Conservation (phyloP, 352 stramenopile species). For the Globisporangium apiculatum region DNA sequence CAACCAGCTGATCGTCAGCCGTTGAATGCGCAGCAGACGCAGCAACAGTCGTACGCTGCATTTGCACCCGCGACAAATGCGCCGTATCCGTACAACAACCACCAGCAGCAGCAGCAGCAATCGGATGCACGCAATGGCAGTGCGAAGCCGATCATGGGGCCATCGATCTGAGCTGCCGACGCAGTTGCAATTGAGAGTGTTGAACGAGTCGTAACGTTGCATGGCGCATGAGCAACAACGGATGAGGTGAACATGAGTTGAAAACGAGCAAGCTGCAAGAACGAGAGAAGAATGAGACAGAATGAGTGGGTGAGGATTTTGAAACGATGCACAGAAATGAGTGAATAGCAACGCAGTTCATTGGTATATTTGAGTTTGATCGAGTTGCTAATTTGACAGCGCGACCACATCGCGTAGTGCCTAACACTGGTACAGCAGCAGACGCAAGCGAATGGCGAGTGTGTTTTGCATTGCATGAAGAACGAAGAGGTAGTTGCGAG, state of each 20-base stretch:
- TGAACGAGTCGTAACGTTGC: too few species aligned
- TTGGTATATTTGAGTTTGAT: too few species aligned
- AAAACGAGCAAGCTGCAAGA: too few species aligned
- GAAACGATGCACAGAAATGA: too few species aligned
- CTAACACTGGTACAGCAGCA: background rate
- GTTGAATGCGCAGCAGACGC: slow-evolving; percentile 30
- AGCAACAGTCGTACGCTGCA: slow-evolving; percentile 20
- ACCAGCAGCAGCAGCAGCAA: slow-evolving; percentile 2
- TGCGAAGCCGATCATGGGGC: slow-evolving; percentile 6
- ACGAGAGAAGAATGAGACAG: too few species aligned
- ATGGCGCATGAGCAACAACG: too few species aligned
- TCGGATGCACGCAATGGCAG: background rate
- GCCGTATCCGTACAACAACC: slow-evolving; percentile 8
- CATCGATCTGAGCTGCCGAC: slow-evolving; percentile 4
- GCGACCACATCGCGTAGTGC: too few species aligned
- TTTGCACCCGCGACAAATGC: slow-evolving; percentile 2
- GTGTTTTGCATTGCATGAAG: background rate
- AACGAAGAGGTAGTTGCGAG: background rate
- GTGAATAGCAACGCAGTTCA: too few species aligned
- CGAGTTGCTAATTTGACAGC: too few species aligned
- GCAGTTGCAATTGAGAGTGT: too few species aligned
- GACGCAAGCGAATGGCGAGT: background rate
- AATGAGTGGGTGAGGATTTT: too few species aligned
- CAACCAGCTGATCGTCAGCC: slow-evolving; percentile 20
- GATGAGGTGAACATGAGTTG: too few species aligned